Evolutionary conservation across 345 rosid genomes (phyloP), one percentile per base, ranked within the genome.

Genomic region (Brassica cretica): DNA sequence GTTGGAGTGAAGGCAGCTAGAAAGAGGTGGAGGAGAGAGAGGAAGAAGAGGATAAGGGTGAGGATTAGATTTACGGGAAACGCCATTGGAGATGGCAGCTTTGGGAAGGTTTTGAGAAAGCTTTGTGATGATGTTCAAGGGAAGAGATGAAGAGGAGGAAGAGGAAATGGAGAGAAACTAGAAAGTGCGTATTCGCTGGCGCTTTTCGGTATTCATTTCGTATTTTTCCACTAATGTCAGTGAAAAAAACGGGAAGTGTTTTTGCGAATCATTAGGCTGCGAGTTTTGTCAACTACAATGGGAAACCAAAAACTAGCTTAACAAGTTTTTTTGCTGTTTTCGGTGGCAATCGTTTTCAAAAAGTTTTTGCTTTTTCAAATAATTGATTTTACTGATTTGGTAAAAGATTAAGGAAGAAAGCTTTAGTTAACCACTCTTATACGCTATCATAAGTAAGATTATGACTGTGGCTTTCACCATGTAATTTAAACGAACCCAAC

Each of bases 1-100:
- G 82, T 0, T 29, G 99, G 99, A 72, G 83, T 63, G 84, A 88
- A 95, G 74, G 87, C 71, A 7, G 84, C 8, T 41, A 87, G 68
- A 21, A 71, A 70, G 25, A 9, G 76, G 2, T 66, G 69, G 64
- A 70, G 71, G 64, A 82, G 41, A 51, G 68, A 73, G 74, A 84
- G 33, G 49, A 62, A 80, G 29, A 86, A 77, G 49, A 82, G 0
- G 56, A 51, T n/a, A 51, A 51, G 67, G 58, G 24, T 64, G 61
- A 86, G 70, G 30, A 35, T 49, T 25, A 49, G 74, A 27, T 56
- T 58, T 33, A 0, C 53, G 25, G 19, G 64, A 66, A 49, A 65
- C 83, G 80, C 80, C 83, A 81, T 81, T 71, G 66, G 61, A 66
- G 74, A 12, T 2, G 25, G 25, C 25, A 69, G 79, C 14, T 78